Evolutionary conservation across 2,329 filamentous ascomycete genomes (phyloP).

Genomic region (Alternaria sp.): DNA sequence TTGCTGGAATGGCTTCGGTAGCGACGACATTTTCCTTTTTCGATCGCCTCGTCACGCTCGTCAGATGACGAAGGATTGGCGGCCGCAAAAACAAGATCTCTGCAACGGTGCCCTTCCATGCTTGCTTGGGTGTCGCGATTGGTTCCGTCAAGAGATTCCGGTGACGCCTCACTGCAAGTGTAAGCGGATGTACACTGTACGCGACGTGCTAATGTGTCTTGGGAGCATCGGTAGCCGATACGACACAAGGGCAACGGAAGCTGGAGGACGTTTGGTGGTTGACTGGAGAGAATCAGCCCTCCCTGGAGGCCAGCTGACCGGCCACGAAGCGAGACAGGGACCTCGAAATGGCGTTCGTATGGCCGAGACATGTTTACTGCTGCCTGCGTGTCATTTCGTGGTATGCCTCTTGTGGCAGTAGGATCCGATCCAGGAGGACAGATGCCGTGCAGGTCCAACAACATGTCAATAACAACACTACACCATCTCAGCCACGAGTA

Average conservation of each 20-base stretch:
- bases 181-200: constrained; percentile 11
- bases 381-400: constrained; percentile 19
- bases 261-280: constrained; percentile 18
- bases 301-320: constrained; percentile 21
- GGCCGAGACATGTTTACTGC: constrained; percentile 24
- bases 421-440: constrained; percentile 8
- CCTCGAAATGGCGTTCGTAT: constrained; percentile 11
- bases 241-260: constrained; percentile 18
- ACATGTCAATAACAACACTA: constrained; percentile 11
- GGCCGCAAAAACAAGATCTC: constrained; percentile 27
- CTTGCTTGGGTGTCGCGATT: constrained; percentile 9
- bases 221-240: constrained; percentile 16
- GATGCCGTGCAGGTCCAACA: constrained; percentile 9
- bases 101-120: constrained; percentile 21
- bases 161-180: constrained; percentile 23
- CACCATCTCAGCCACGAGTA: constrained; percentile 11
- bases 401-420: constrained; percentile 15
- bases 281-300: constrained; percentile 21
- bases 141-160: constrained; percentile 15
- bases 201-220: constrained; percentile 7
- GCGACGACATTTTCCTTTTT: constrained; percentile 20
- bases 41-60: constrained; percentile 16
- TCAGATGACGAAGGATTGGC: constrained; percentile 30
- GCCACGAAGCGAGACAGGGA: constrained; percentile 14
- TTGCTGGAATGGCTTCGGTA: constrained; percentile 8